Evolutionary conservation across 148 eudicot species (phyloP), one percentile per base, ranked within the genome.

Genomic region (Drosera capensis): DNA sequence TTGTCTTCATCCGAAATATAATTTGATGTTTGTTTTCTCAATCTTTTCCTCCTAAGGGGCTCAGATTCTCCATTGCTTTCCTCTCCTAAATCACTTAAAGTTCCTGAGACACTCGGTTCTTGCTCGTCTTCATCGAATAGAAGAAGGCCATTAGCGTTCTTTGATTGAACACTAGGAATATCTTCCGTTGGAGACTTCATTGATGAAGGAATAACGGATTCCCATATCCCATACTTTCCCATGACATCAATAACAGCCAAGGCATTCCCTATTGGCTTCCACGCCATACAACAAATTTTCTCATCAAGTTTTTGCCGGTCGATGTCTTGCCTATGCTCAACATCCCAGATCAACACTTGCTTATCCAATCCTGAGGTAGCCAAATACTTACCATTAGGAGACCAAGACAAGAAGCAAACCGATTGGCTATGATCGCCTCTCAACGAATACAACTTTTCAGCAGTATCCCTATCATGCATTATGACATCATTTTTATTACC

Each of bases 141-240:
- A 43, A 75, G 71, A 56, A 92, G 71, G 7, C 95, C 94, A 46
- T 78, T 72, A 47, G 59, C 62, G 48, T 70, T 75, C 58, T 66
- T 74, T n/a, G 77, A 79, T 40, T 67, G 70, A 28, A 61, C 49
- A 57, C 46, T 40, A 14, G 94, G 88, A 55, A 78, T 59, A 56
- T 65, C 94, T 67, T 85, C 99, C 36, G 83, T 85, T 13, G 99
- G 95, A 54, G 94, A 92, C 45, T 79, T 81, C 95, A 92, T 80
- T 13, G 94, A 69, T 24, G 79, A 59, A 30, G 99, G 94, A 52
- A 92, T 81, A 45, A 74, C 65, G 1, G 82, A 71, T 52, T 92
- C 99, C 99, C 95, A 92, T 40, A 92, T 65, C 41, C 99, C 99
- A 68, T 75, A 85, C 43, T 81, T 92, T 20, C 99, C 95, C 75